Conservation (phyloP, 352 stramenopile genomes). For the Globisporangium rhizosaccharum region DNA sequence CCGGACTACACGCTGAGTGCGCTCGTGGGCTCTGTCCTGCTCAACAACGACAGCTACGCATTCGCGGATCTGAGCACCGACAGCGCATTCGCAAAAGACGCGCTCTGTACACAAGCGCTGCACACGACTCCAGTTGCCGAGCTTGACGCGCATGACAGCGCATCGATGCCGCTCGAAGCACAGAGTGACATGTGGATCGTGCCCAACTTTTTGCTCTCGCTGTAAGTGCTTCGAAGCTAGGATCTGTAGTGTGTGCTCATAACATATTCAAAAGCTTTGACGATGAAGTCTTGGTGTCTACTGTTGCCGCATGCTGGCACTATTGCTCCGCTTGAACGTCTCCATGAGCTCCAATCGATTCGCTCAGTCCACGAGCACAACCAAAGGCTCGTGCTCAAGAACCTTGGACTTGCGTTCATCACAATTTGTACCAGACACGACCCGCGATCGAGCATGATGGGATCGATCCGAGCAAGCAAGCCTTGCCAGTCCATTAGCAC, state of each 20-base stretch:
- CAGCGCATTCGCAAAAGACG: not conserved
- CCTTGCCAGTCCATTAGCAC: no score
- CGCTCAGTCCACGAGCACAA: no score
- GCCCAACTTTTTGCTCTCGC: constrained; percentile 7
- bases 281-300: not conserved
- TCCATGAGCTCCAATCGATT: no score
- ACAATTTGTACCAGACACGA: no score
- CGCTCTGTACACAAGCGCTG: not conserved
- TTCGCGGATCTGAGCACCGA: constrained; percentile 1
- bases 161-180: not conserved
- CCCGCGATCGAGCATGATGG: no score
- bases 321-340: no score
- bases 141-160: not conserved
- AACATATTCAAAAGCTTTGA: not conserved
- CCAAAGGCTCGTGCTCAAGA: no score
- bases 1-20: constrained; percentile 5
- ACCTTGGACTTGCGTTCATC: no score
- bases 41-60: not conserved
- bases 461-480: no score
- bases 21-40: constrained; percentile 2
- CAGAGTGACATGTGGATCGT: constrained; percentile 6
- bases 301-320: no score
- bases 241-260: not conserved
- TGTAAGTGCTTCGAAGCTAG: not conserved
- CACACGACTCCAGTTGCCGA: not conserved